These are phyloP conservation scores for Diaporthe vaccinii DNA, from an alignment of 2,329 filamentous ascomycete species.

Conservation along the genomic window DNA sequence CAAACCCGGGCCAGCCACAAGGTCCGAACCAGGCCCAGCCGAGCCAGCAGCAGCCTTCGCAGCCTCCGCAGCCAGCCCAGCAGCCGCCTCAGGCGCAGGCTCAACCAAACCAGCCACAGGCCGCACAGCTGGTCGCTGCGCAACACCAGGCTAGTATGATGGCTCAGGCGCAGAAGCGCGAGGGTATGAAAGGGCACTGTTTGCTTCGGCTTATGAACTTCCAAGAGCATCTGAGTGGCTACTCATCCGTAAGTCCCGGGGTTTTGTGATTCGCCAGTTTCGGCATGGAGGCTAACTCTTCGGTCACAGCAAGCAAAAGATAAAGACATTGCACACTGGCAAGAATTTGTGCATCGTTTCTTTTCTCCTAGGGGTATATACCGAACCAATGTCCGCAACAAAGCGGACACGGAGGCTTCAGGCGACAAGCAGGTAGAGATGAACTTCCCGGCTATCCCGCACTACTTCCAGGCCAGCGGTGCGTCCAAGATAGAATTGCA, in stretches of 20 bases:
- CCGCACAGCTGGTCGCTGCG: conserved; percentile 50
- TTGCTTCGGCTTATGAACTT: conserved; percentile 73
- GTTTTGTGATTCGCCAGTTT: not conserved
- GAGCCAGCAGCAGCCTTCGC: conserved; percentile 61
- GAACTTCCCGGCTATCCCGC: conserved; percentile 81
- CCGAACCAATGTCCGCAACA: conserved; percentile 55
- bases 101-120: conserved; percentile 57
- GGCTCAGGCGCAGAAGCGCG: conserved; percentile 64
- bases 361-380: conserved; percentile 85
- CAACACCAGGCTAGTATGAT: conserved; percentile 50
- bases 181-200: conserved; percentile 68
- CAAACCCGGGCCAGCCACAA: conserved; percentile 55
- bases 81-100: conserved; percentile 56
- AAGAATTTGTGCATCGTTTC: conserved; percentile 82
- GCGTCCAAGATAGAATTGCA: conserved; percentile 89
- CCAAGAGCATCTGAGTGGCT: conserved; percentile 72
- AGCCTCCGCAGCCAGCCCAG: conserved; percentile 55
- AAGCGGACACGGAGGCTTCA: conserved; percentile 34
- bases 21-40: conserved; percentile 51
- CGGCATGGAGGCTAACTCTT: not conserved
- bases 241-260: conserved; percentile 58
- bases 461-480: conserved; percentile 91
- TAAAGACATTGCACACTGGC: conserved; percentile 81
- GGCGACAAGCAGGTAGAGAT: conserved; percentile 88
- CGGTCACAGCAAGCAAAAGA: conserved; percentile 65